Percentiles rank a stretch among this genome's conserved stretches.
phyloP scores from a whole-genome alignment of 371 early-diverging fungal genomes.

The Ecytonucleospora hepatopenaei region DNA sequence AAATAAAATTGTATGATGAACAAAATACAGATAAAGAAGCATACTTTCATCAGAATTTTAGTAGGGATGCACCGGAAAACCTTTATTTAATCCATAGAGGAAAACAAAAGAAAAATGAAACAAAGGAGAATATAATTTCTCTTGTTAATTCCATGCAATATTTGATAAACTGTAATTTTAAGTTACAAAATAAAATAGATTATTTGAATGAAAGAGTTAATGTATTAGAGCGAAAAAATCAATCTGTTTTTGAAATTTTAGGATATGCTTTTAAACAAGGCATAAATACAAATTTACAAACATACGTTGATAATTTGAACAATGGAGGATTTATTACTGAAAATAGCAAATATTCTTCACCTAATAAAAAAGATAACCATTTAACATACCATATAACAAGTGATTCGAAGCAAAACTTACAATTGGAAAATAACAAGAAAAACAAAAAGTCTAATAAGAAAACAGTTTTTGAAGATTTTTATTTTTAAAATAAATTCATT shows the following conservation, averaged over 20 bases:
- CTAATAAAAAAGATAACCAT: too few relatives aligned
- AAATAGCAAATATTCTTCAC: too few relatives aligned
- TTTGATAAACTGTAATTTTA: slow-evolving; percentile 40
- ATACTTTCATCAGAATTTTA: slow-evolving; percentile 41
- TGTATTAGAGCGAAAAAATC: slow-evolving; percentile 53
- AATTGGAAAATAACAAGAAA: background rate
- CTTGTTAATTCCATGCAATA: slow-evolving; percentile 34
- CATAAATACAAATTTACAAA: background rate
- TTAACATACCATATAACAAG: too few relatives aligned
- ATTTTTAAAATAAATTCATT: background rate
- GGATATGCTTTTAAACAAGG: slow-evolving; percentile 42
- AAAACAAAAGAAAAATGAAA: slow-evolving; percentile 7
- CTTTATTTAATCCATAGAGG: slow-evolving; percentile 25
- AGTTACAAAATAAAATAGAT: slow-evolving; percentile 38
- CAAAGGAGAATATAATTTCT: slow-evolving; percentile 10
- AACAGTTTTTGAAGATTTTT: background rate
- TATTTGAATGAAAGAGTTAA: slow-evolving; percentile 50
- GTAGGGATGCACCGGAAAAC: slow-evolving; percentile 28
- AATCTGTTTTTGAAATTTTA: slow-evolving; percentile 51
- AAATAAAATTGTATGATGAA: slow-evolving; percentile 30
- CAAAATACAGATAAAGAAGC: slow-evolving; percentile 43
- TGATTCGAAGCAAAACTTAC: background rate
- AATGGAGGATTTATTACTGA: too few relatives aligned
- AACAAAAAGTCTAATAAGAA: background rate
- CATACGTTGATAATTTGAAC: too few relatives aligned